Evolutionary conservation across 345 rosid genomes (phyloP).

Genomic region (Nasturtium officinale): DNA sequence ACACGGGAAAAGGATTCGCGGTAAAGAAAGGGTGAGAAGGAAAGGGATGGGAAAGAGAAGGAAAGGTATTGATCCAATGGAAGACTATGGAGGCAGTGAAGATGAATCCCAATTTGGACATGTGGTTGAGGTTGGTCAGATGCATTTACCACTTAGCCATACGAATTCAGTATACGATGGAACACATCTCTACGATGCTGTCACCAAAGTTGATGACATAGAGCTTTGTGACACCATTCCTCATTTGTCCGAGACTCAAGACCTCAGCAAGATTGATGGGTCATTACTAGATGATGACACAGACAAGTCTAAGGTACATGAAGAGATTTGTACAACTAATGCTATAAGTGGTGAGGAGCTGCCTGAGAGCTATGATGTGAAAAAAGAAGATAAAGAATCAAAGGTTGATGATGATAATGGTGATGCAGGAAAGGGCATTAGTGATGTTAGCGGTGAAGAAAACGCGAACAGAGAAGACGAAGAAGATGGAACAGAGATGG

Average conservation of each 20-base stretch:
- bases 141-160: slow-evolving; percentile 46
- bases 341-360: slow-evolving; percentile 35
- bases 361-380: slow-evolving; percentile 44
- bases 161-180: slow-evolving; percentile 50
- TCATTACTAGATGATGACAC: slow-evolving; percentile 36
- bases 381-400: slow-evolving; percentile 48
- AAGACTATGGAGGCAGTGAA: slow-evolving; percentile 57
- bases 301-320: slow-evolving; percentile 38
- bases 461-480: slow-evolving; percentile 35
- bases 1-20: slow-evolving; percentile 71
- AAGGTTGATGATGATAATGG: slow-evolving; percentile 28
- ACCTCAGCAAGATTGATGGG: slow-evolving; percentile 44
- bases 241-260: slow-evolving; percentile 39
- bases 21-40: slow-evolving; percentile 84
- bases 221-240: slow-evolving; percentile 47
- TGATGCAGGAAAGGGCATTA: slow-evolving; percentile 19
- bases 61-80: slow-evolving; percentile 63
- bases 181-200: slow-evolving; percentile 43
- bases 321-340: slow-evolving; percentile 33
- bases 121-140: slow-evolving; percentile 57
- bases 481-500: slow-evolving; percentile 33
- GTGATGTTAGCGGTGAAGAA: slow-evolving; percentile 31
- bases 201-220: slow-evolving; percentile 51
- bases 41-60: slow-evolving; percentile 66
- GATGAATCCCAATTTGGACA: slow-evolving; percentile 58